Evolutionary conservation across 2,329 filamentous ascomycete genomes (phyloP).

Genomic region (Iodosphaeria phyllophila): DNA sequence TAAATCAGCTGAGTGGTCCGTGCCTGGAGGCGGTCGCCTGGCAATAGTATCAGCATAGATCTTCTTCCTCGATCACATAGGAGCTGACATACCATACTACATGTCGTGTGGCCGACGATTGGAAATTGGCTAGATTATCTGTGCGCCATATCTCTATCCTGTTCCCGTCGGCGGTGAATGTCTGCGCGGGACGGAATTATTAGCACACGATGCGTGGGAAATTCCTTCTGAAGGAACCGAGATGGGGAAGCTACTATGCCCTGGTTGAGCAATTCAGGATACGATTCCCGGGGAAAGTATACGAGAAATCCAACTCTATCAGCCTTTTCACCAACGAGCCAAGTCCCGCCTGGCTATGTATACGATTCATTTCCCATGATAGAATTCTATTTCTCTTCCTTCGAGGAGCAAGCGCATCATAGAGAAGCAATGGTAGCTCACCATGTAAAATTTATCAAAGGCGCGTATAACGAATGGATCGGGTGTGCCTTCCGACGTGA

Average conservation of each 20-base stretch:
- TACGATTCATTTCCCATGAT: too few species aligned
- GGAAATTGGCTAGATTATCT: conserved; percentile 10
- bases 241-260: too few species aligned
- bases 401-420: too few species aligned
- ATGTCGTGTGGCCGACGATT: conserved; percentile 7
- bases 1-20: conserved; percentile 12
- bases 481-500: conserved; percentile 12
- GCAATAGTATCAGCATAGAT: conserved; percentile 1
- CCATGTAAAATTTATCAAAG: conserved; percentile 10
- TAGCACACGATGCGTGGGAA: not conserved
- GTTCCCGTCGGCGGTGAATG: conserved; percentile 13
- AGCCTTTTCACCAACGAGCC: too few species aligned
- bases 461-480: conserved; percentile 12
- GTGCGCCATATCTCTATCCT: conserved; percentile 15
- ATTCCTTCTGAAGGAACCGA: not conserved
- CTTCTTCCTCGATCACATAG: conserved; percentile 1
- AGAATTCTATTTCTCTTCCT: too few species aligned
- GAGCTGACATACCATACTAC: conserved; percentile 11
- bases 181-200: conserved; percentile 7
- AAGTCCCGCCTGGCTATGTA: too few species aligned
- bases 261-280: too few species aligned
- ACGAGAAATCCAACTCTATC: too few species aligned
- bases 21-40: conserved; percentile 12
- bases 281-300: too few species aligned
- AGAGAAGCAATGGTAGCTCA: too few species aligned